Evolutionary conservation across 2,329 filamentous ascomycete species (phyloP), one percentile per base, ranked within the genome.

Genomic region (Talaromyces sp.): DNA sequence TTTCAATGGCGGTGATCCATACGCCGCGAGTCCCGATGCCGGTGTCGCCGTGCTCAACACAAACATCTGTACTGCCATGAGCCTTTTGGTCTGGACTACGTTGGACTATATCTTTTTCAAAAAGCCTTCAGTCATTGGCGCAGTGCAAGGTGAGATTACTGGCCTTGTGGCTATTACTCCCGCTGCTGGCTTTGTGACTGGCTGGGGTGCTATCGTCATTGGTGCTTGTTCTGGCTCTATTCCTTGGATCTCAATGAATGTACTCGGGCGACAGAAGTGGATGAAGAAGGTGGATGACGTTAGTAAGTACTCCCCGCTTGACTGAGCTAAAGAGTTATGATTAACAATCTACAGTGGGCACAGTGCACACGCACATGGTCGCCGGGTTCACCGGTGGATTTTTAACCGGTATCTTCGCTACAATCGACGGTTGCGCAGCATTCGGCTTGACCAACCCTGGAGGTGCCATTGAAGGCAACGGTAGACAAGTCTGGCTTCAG

Each of bases 201-300:
- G 82, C 41, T 84, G 82, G 82, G 81, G 80, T 43, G 82, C 82
- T 14, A 80, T 84, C 69, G 73, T 81, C 63, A 78, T 84, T 43
- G 82, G 82, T 4, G 66, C 79, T 27, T 79, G 75, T 64, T 79
- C 77, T 7, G 82, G 81, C 13, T 74, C 71, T 13, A 75, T 84
- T 19, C 82, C 82, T 1, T 84, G 81, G 82, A 64, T 82, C 13
- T 78, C 76, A 27, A 83, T 84, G 81, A 84, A 84, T 71, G 72
- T 83, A 24, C 68, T 80, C 7, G 80, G 79, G 62, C 81, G 79
- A 69, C 78, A 76, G 63, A 70, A 73, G 62, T 84, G 85, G 68
- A 88, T 89, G 84, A 84, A 84, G 70, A 78, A 80, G 68, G 79
- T 82, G 66, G 84, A 87, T 71, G 84, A 88, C 70, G 78, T 65